These are phyloP conservation scores for Amaranthus hypochondriacus DNA, from an alignment of 148 eudicot species.

Conservation along the genomic window DNA sequence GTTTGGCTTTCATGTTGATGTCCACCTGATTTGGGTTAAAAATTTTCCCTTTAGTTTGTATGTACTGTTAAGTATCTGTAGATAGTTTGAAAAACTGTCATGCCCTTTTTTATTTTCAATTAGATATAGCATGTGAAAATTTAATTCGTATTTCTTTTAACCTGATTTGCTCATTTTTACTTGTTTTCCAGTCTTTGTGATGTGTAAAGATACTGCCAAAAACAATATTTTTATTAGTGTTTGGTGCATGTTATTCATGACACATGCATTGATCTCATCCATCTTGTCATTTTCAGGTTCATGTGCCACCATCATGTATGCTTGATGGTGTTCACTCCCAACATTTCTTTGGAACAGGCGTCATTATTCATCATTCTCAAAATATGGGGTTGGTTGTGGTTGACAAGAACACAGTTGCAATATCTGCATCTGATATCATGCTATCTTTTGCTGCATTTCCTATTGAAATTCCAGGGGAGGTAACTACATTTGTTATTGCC, in stretches of 20 bases:
- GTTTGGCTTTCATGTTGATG: conserved; percentile 2
- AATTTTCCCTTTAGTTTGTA: neutral
- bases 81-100: neutral
- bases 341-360: conserved; percentile 92
- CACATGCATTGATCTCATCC: conserved; percentile 1
- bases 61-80: neutral
- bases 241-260: neutral
- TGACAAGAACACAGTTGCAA: conserved; percentile 94
- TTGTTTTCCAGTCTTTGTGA: neutral
- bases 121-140: neutral
- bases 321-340: conserved; percentile 92
- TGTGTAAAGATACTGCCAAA: neutral
- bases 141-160: neutral
- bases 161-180: neutral
- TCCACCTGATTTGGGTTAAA: neutral
- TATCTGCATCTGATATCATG: conserved; percentile 85
- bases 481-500: conserved; percentile 20
- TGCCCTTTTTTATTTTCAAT: neutral
- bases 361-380: conserved; percentile 76
- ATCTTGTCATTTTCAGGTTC: conserved; percentile 53
- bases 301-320: conserved; percentile 95
- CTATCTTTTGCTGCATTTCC: conserved; percentile 95
- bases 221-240: neutral
- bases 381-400: conserved; percentile 87
- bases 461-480: conserved; percentile 96